phyloP scores from a whole-genome alignment of 2,329 filamentous ascomycete genomes.

The Apiospora kogelbergensis region DNA sequence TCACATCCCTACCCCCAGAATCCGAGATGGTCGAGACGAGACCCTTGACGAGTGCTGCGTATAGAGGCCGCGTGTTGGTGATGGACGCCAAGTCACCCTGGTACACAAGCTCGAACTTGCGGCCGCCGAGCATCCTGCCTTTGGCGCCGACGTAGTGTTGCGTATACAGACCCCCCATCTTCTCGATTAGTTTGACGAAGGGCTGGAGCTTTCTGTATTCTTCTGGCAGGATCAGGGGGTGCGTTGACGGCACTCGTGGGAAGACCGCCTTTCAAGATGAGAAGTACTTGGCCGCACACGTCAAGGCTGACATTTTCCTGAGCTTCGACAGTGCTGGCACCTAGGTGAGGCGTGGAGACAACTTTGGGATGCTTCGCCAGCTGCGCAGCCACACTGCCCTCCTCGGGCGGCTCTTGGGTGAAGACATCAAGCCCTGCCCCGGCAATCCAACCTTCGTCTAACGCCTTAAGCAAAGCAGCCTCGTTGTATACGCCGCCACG shows the following conservation, averaged over 20 bases:
- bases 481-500: constrained; percentile 81
- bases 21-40: constrained; percentile 69
- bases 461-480: constrained; percentile 65
- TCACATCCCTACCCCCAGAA: constrained; percentile 66
- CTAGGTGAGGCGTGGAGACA: constrained; percentile 76
- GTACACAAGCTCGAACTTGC: constrained; percentile 74
- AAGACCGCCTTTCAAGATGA: constrained; percentile 70
- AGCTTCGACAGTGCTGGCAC: constrained; percentile 77
- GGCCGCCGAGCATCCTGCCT: constrained; percentile 54
- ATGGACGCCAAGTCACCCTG: constrained; percentile 72
- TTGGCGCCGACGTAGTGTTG: constrained; percentile 62
- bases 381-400: constrained; percentile 57
- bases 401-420: constrained; percentile 68
- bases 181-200: constrained; percentile 74
- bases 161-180: constrained; percentile 77
- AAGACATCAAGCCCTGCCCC: constrained; percentile 81
- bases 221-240: constrained; percentile 74
- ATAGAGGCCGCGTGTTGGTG: constrained; percentile 74
- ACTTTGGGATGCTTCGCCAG: constrained; percentile 70
- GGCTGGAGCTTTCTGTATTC: constrained; percentile 78
- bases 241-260: constrained; percentile 79
- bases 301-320: constrained; percentile 84
- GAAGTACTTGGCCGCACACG: constrained; percentile 76
- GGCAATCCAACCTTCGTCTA: constrained; percentile 70
- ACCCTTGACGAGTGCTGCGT: constrained; percentile 77